Evolutionary conservation across 176 grass and related monocot species (phyloP).

Genomic region (Ensete ventricosum): DNA sequence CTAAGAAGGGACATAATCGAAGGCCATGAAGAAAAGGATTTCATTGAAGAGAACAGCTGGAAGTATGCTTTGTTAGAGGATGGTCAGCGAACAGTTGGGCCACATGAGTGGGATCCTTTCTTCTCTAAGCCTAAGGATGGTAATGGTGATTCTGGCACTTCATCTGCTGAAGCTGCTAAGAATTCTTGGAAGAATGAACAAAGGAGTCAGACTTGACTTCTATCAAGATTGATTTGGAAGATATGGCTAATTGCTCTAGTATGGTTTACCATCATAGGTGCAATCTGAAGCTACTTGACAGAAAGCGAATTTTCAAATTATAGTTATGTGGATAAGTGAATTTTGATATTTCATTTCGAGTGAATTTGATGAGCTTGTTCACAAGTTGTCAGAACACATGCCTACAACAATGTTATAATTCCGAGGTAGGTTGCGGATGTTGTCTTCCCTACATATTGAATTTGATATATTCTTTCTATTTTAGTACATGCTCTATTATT

Average conservation of each 20-base stretch:
- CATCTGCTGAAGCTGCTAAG: constrained; percentile 58
- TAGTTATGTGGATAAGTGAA: constrained; percentile 2
- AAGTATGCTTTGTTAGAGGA: constrained; percentile 79
- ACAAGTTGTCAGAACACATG: constrained; percentile 22
- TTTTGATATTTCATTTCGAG: constrained; percentile 25
- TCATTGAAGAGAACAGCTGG: constrained; percentile 90
- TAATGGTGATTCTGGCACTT: constrained; percentile 37
- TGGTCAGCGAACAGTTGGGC: constrained; percentile 43
- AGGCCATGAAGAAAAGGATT: constrained; percentile 57
- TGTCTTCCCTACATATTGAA: constrained; percentile 24
- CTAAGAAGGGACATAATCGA: constrained; percentile 70
- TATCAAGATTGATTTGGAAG: constrained; percentile 6
- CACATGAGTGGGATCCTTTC: constrained; percentile 93
- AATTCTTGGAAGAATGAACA: constrained; percentile 83
- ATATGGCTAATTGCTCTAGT: constrained; percentile 1
- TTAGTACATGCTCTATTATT: constrained; percentile 26
- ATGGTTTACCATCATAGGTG: not conserved
- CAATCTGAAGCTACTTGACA: constrained; percentile 20
- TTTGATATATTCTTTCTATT: constrained; percentile 21
- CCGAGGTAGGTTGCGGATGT: constrained; percentile 12
- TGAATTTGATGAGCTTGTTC: constrained; percentile 31
- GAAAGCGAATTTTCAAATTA: constrained; percentile 14
- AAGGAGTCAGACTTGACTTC: constrained; percentile 38
- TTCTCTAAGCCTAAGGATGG: constrained; percentile 91
- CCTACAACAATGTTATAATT: not conserved